Evolutionary conservation across 305 asterid species (phyloP).

Genomic region (Fraxinus albicans): DNA sequence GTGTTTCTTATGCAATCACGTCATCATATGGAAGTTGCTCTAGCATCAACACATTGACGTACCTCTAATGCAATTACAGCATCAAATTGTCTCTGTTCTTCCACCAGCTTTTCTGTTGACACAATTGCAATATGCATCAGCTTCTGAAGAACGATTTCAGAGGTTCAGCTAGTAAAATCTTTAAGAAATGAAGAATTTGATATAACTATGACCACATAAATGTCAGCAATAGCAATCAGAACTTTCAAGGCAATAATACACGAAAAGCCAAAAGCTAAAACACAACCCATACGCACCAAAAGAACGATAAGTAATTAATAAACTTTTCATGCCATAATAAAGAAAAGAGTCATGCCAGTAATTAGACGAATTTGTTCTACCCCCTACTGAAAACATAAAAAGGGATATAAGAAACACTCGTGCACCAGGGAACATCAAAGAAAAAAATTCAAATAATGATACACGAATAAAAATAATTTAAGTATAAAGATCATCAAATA

Average conservation of each 20-base stretch:
- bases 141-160: conserved; percentile 23
- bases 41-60: conserved; percentile 18
- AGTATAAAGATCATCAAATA: not conserved
- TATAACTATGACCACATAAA: not conserved
- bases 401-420: not conserved
- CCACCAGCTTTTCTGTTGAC: conserved; percentile 79
- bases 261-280: not conserved
- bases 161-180: conserved; percentile 25
- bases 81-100: conserved; percentile 77
- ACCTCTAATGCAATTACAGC: conserved; percentile 95
- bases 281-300: conserved; percentile 1
- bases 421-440: not conserved
- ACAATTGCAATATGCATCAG: conserved; percentile 33
- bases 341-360: not conserved
- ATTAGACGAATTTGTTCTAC: not conserved
- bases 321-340: not conserved
- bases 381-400: not conserved
- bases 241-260: not conserved
- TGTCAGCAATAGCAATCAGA: not conserved
- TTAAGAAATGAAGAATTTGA: conserved; percentile 4
- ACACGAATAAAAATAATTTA: not conserved
- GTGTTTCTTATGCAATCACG: not conserved
- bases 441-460: not conserved
- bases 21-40: not conserved
- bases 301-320: not conserved